Evolutionary conservation across 768 basidiomycete species (phyloP).

Genomic region (Lentinus brumalis): DNA sequence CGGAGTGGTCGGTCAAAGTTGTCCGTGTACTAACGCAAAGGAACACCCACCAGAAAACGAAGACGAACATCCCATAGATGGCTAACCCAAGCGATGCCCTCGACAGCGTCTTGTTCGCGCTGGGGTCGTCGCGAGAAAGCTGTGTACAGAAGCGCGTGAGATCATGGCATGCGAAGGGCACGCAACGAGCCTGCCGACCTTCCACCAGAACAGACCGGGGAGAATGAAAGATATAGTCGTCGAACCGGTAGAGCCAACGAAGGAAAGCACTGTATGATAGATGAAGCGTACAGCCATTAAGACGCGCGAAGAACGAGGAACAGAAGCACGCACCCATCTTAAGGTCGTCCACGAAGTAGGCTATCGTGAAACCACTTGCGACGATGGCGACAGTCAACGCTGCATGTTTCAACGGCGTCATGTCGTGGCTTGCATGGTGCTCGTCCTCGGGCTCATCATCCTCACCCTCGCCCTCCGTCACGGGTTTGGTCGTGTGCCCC

Average conservation of each 20-base stretch:
- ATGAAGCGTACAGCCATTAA: not conserved
- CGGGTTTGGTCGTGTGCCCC: constrained; percentile 33
- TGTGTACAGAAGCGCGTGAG: constrained; percentile 31
- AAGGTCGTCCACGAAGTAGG: constrained; percentile 78
- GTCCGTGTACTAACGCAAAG: not conserved
- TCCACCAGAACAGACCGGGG: constrained; percentile 92
- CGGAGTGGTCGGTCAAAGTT: not conserved
- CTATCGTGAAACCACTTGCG: constrained; percentile 64
- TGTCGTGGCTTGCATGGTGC: constrained; percentile 59
- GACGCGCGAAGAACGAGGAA: not conserved
- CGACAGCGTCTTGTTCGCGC: constrained; percentile 52
- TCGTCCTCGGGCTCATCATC: constrained; percentile 52
- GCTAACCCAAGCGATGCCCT: constrained; percentile 66
- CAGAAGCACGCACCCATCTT: constrained; percentile 59
- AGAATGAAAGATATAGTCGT: constrained; percentile 97
- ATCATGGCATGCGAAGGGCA: constrained; percentile 9
- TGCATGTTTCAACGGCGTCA: constrained; percentile 67
- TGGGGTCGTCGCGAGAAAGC: constrained; percentile 71
- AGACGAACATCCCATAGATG: constrained; percentile 76
- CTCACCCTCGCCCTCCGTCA: constrained; percentile 45
- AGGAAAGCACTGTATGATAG: constrained; percentile 75
- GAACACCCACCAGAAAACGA: constrained; percentile 80
- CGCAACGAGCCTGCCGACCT: constrained; percentile 47
- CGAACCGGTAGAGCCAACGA: constrained; percentile 95
- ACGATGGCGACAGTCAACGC: constrained; percentile 71